A percentile compares a stretch with the other conserved stretches of the same genome.
Conservation (phyloP, 257 asterid species). For the Solanum chaucha region DNA sequence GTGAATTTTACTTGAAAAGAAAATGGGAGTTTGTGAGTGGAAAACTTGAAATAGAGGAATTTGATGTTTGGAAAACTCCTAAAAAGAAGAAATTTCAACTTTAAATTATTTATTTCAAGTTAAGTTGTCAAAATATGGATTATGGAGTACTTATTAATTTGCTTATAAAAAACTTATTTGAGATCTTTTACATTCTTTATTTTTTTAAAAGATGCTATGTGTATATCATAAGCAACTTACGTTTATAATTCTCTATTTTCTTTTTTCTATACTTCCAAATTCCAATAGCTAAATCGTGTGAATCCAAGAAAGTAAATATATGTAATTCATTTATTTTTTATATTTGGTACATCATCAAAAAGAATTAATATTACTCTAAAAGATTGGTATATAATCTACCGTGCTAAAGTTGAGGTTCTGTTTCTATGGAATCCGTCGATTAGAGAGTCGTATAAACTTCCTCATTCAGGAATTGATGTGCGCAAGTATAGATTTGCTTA, state of each 20-base stretch:
- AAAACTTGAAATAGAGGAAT: neutral
- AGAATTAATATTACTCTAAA: neutral
- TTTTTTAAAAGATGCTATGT: too few species aligned
- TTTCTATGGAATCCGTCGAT: conserved; percentile 19
- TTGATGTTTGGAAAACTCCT: neutral
- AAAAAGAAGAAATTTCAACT: too few species aligned
- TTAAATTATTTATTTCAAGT: neutral
- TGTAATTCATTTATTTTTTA: too few species aligned
- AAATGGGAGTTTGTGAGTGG: neutral
- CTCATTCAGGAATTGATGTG: conserved; percentile 1
- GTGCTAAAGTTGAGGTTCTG: conserved; percentile 1
- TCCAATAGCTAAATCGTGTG: neutral
- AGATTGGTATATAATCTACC: too few species aligned
- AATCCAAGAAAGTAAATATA: too few species aligned
- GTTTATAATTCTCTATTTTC: neutral
- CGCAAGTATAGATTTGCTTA: neutral
- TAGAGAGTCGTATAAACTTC: conserved; percentile 19
- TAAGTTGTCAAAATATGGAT: neutral
- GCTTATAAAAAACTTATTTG: too few species aligned
- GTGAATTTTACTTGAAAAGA: neutral
- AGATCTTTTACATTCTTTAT: too few species aligned
- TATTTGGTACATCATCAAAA: too few species aligned
- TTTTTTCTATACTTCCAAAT: neutral
- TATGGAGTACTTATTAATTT: too few species aligned
- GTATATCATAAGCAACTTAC: too few species aligned